Evolutionary conservation across 352 stramenopile species (phyloP), one percentile per base, ranked within the genome.

Genomic region (Globisporangium solare): DNA sequence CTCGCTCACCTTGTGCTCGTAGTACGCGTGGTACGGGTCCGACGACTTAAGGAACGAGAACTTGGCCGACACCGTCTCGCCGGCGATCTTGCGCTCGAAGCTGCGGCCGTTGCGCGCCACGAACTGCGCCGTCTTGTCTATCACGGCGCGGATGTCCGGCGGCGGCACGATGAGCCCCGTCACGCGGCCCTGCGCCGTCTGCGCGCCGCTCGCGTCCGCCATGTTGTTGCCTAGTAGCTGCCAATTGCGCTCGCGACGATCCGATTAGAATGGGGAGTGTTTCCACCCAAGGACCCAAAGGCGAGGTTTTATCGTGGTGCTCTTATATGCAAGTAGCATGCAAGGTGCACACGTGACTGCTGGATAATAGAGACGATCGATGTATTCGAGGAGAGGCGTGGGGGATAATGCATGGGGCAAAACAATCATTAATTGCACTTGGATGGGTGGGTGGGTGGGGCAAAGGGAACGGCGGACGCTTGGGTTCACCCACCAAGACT

Each of bases 91-190:
- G 60, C 87, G 85, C 80, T 99, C 97, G 65, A 99, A 99, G 43
- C 81, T 95, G 59, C 96, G 89, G 7, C 97, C 97, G 70, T 99
- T 98, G 66, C 96, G 97, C 22, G 96, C 96, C 51, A 99, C 97
- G 70, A 99, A 99, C 68, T 97, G 81, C 50, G 97, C 97, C 7
- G 97, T 99, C 76, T 98, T 98, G 77, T 99, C 96, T 54, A 98
- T 95, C 32, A 99, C 94, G 4, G 92, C 94, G 50, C 96, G 88
- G 59, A 99, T 99, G 59, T 99, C 97, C 12, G 96, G 96, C 45
- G 97, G 97, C 52, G 97, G 97, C 56, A 94, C 90, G 77, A 99
- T 99, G 40, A 98, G 71, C 51, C 91, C 94, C 52, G 82, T 96
- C 62, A 94, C 83, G 40, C 67, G 71, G 56, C 83, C 85, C 66